Evolutionary conservation across 2,329 filamentous ascomycete genomes (phyloP).

Genomic region (Fusarium marasasianum): DNA sequence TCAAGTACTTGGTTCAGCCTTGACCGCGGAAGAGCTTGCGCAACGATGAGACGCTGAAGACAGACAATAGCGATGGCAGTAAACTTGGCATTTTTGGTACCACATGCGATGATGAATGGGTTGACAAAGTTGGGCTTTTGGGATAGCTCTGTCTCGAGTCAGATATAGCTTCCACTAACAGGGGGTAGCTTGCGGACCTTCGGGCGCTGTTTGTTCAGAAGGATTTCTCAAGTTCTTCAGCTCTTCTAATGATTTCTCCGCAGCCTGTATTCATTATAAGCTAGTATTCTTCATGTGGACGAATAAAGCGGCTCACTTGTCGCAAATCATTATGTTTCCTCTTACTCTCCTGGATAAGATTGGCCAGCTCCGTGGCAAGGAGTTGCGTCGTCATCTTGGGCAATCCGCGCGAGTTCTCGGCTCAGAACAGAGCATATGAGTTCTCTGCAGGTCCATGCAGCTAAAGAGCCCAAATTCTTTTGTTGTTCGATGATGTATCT

Average conservation of each 20-base stretch:
- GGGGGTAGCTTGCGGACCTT: slow-evolving; percentile 43
- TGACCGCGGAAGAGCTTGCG: slow-evolving; percentile 79
- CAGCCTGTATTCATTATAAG: slow-evolving; percentile 66
- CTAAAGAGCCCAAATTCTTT: slow-evolving; percentile 14
- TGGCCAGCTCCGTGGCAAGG: slow-evolving; percentile 85
- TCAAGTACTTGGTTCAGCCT: slow-evolving; percentile 88
- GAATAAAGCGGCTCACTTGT: slow-evolving; percentile 64
- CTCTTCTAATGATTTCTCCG: slow-evolving; percentile 92
- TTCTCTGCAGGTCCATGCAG: slow-evolving; percentile 42
- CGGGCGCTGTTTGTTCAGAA: slow-evolving; percentile 52
- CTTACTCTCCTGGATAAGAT: slow-evolving; percentile 94
- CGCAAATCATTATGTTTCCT: slow-evolving; percentile 91
- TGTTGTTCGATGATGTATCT: slow-evolving; percentile 28
- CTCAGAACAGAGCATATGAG: slow-evolving; percentile 39
- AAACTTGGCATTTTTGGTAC: slow-evolving; percentile 89
- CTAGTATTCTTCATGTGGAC: background rate
- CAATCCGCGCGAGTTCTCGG: slow-evolving; percentile 30
- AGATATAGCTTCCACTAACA: slow-evolving; percentile 27
- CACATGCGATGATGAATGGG: slow-evolving; percentile 93
- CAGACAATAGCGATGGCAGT: slow-evolving; percentile 88
- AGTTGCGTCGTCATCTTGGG: slow-evolving; percentile 88
- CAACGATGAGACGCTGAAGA: slow-evolving; percentile 86
- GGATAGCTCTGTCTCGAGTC: slow-evolving; percentile 73
- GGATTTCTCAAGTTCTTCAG: slow-evolving; percentile 65
- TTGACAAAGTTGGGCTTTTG: slow-evolving; percentile 86